Evolutionary conservation across 441 rosid species (phyloP).

Genomic region (Arabidopsis lyrata): DNA sequence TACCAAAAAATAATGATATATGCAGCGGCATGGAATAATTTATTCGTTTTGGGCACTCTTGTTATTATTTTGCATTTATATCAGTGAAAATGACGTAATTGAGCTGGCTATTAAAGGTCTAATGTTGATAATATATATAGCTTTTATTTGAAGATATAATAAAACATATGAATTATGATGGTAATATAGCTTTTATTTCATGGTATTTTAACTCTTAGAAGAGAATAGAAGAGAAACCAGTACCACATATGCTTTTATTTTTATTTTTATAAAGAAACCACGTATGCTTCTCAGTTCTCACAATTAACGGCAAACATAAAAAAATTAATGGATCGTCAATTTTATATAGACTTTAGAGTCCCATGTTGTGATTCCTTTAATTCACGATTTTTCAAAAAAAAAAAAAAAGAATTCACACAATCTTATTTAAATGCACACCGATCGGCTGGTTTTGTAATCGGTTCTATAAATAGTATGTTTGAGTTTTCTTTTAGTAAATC

Average conservation of each 20-base stretch:
- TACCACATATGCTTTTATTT: too few species aligned
- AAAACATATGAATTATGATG: background rate
- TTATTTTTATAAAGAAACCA: background rate
- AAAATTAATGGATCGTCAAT: background rate
- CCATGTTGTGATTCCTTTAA: background rate
- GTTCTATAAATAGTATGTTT: background rate
- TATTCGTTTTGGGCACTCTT: background rate
- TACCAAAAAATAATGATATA: background rate
- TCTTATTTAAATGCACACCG: background rate
- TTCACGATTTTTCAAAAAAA: background rate
- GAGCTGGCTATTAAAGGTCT: background rate
- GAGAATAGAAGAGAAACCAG: background rate
- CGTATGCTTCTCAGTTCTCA: background rate
- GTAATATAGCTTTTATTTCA: background rate
- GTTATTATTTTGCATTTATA: slow-evolving; percentile 25
- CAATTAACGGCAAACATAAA: background rate
- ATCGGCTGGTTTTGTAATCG: background rate
- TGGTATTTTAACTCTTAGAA: background rate
- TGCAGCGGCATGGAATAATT: slow-evolving; percentile 18
- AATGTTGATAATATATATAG: background rate
- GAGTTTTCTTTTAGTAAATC: background rate
- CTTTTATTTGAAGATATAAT: background rate
- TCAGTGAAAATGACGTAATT: slow-evolving; percentile 15
- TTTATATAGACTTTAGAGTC: background rate
- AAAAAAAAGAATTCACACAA: background rate